Evolutionary conservation across 345 rosid species (phyloP).

Genomic region (Triadica sebifera): DNA sequence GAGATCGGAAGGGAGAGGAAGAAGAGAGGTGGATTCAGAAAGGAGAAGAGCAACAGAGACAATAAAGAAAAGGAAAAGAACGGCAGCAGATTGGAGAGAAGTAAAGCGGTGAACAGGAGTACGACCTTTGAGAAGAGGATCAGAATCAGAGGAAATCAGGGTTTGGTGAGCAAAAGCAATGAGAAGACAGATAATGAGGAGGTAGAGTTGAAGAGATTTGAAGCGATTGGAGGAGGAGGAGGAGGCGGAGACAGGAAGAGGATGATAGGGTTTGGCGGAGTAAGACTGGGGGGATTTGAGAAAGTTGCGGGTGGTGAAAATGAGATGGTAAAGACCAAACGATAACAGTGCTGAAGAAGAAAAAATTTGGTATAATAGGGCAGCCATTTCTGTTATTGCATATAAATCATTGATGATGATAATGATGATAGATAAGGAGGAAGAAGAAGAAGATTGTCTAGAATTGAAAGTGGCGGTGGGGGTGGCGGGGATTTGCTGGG

Average conservation of each 20-base stretch:
- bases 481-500: too few relatives aligned
- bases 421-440: background rate
- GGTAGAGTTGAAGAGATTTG: conserved; percentile 53
- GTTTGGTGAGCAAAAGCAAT: conserved; percentile 63
- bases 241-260: conserved; percentile 22
- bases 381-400: conserved; percentile 43
- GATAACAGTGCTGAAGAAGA: conserved; percentile 58
- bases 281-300: conserved; percentile 69
- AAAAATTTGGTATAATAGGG: conserved; percentile 56
- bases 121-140: conserved; percentile 79
- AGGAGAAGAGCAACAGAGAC: conserved; percentile 58
- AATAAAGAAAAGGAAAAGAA: conserved; percentile 77
- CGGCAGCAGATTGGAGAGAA: conserved; percentile 75
- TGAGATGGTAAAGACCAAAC: conserved; percentile 69
- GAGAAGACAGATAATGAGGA: conserved; percentile 59
- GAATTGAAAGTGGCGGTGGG: too few relatives aligned
- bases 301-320: conserved; percentile 57
- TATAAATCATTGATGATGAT: background rate
- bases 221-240: conserved; percentile 27
- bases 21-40: conserved; percentile 57
- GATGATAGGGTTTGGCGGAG: conserved; percentile 78
- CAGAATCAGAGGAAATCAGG: conserved; percentile 61
- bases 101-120: conserved; percentile 83
- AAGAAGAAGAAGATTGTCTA: background rate
- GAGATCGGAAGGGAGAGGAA: conserved; percentile 69